Conservation (phyloP, 1,139 yeast species). For the Yamadazyma atlantica region DNA sequence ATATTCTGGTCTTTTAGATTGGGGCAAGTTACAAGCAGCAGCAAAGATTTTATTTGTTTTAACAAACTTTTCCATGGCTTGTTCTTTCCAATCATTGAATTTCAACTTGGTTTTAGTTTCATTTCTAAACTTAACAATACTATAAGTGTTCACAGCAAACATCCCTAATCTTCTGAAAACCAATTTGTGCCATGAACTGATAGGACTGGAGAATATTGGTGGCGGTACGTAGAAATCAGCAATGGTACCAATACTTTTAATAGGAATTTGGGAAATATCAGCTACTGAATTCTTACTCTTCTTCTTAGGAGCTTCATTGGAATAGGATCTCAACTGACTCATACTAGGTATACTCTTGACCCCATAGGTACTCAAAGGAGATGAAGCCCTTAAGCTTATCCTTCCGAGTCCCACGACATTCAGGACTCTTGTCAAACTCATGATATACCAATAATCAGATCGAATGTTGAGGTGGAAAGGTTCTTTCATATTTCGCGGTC, state of each 20-base stretch:
- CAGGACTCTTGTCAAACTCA: no score
- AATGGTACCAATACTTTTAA: constrained; percentile 41
- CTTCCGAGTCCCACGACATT: no score
- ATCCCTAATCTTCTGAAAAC: constrained; percentile 39
- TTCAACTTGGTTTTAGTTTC: constrained; percentile 40
- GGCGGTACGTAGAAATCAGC: constrained; percentile 50
- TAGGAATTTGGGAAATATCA: constrained; percentile 40
- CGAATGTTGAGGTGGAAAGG: neutral
- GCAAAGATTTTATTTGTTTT: constrained; percentile 46
- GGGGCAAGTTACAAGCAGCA: constrained; percentile 36
- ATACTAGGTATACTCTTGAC: no score
- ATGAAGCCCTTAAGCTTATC: no score
- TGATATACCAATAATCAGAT: no score
- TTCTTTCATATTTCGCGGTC: neutral
- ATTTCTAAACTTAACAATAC: constrained; percentile 39
- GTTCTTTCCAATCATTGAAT: constrained; percentile 47
- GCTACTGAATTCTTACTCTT: constrained; percentile 21
- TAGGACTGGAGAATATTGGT: constrained; percentile 27
- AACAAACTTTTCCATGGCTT: constrained; percentile 42
- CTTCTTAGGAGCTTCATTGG: constrained; percentile 7
- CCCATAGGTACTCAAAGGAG: no score
- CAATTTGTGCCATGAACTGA: constrained; percentile 40
- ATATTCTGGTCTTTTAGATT: constrained; percentile 27
- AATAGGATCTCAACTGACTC: neutral
- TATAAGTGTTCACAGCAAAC: constrained; percentile 45